Conservation (phyloP, 352 stramenopile species). For the Halophytophthora batemanensis region DNA sequence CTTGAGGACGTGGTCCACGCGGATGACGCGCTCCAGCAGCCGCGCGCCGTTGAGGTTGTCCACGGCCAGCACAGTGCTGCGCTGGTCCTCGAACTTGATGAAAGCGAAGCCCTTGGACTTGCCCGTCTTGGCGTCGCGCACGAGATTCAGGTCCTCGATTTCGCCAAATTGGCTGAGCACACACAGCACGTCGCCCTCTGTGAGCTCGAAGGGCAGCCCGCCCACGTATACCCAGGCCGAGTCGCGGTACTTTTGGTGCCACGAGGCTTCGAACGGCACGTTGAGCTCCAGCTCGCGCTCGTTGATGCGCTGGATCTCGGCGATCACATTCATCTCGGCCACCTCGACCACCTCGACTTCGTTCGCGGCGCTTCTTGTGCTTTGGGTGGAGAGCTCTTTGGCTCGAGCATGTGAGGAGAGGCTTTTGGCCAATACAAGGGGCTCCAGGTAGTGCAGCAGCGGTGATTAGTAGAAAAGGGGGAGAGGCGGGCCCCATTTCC, state of each 20-base stretch:
- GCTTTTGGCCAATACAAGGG: too few species aligned
- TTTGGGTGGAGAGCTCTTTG: too few species aligned
- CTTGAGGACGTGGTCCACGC: conserved; percentile 97
- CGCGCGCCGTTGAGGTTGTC: conserved; percentile 95
- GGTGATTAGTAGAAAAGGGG: too few species aligned
- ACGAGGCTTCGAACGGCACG: conserved; percentile 65
- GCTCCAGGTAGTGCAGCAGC: too few species aligned
- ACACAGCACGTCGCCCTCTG: conserved; percentile 95
- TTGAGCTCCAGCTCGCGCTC: conserved; percentile 76
- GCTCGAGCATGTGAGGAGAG: too few species aligned
- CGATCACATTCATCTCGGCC: conserved; percentile 70
- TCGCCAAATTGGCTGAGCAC: conserved; percentile 86
- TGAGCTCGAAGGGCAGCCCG: conserved; percentile 91
- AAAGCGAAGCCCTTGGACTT: conserved; percentile 97
- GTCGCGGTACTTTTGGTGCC: conserved; percentile 88
- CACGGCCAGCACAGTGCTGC: conserved; percentile 95
- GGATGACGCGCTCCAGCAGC: conserved; percentile 90
- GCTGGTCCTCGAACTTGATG: conserved; percentile 96
- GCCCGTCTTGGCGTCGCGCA: conserved; percentile 94
- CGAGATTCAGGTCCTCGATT: conserved; percentile 96
- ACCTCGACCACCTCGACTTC: too few species aligned
- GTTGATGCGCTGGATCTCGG: conserved; percentile 82
- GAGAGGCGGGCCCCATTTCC: too few species aligned
- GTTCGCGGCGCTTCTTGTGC: background rate
- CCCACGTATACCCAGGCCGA: conserved; percentile 97